Evolutionary conservation across 139 green algal species (phyloP), one percentile per base, ranked within the genome.

Genomic region (Diplosphaera chodatii): DNA sequence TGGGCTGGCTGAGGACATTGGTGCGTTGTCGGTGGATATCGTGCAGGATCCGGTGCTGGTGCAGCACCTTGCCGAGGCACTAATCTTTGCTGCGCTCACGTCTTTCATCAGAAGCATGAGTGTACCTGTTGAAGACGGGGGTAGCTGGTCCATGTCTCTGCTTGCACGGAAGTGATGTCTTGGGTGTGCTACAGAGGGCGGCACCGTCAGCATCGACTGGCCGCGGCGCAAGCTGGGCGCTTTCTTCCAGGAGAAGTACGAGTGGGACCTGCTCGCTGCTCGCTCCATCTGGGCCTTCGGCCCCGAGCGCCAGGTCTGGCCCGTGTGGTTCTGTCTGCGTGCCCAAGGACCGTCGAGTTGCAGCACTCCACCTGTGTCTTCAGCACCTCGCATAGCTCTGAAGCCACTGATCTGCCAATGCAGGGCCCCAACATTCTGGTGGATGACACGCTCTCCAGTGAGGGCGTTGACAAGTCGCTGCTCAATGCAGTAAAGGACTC

Each of bases 231-330:
- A 83, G 40, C 66, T 96, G 56, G 83, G 77, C 27, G 69, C 82
- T n/a, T 93, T 92, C 72, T 94, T 98, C 75, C 83, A 91, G 68
- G 76, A 76, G 23, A 94, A 92, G 34, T 97, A 99, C 78, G 91
- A 96, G 65, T 99, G 95, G 95, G 95, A 99, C 77, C 48, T 95
- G 65, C 80, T 99, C 56, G 95, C 93, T 2, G 92, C 92, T 32
- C 84, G 92, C 62, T 91, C 88, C 40, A 80, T 99, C 30, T 99
- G 94, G 95, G 95, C 95, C 3, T 99, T 98, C 83, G 93, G 95
- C 0, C 94, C 95, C 16, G 89, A 97, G 67, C 74, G 64, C 56
- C 48, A 59, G 48, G 48, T 59, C 16, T 3, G 48, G 8, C 3
- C 10, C 48, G 16, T 23, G 16, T 27, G 25, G n/a, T n/a, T n/a